Evolutionary conservation across 2,329 filamentous ascomycete genomes (phyloP), one percentile per base, ranked within the genome.

Genomic region (Karstenula rhodostoma): DNA sequence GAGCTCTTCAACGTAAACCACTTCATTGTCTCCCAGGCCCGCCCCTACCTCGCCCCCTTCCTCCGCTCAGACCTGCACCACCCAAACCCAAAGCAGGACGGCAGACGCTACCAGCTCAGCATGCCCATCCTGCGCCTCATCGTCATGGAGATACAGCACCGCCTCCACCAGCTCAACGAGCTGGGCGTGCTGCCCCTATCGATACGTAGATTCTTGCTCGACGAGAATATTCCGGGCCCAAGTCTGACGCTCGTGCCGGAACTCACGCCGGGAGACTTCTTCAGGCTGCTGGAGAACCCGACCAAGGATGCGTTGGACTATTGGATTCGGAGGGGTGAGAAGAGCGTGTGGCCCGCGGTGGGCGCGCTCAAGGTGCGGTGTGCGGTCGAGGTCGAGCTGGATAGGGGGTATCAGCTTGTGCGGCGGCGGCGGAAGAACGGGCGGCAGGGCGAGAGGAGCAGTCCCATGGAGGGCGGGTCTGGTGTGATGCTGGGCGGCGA

Each of bases 1-100:
- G 90, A 94, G 78, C 86, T 94, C 12, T 95, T 95, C 84, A 96
- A 96, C 74, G 92, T 96, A 56, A 96, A 97, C 74, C 94, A 97
- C 81, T 97, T 96, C 79, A 93, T 98, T 65, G 89, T 98, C 67
- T 95, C 91, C 66, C 94, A 97, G 80, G 93, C 94, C 0, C 86
- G 94, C 3, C 94, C 94, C 0, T 97, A 96, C 77, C 83, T 97
- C 17, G 89, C 94, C 29, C 94, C 94, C 0, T 95, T 97, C 70
- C 83, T 96, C 5, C 88, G 90, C 62, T 90, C 89, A 48, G 91
- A 94, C 67, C 88, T 94, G 80, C 91, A 94, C 77, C 89, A 90
- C 4, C 90, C 91, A 0, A 67, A 85, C 84, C 73, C 85, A 82
- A 67, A 86, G 82, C 76, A 87, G 82, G 63, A 86, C 81, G 70